Base-by-base conservation (phyloP, 2,329 filamentous ascomycete species). In the Epichloe coenophiala region DNA sequence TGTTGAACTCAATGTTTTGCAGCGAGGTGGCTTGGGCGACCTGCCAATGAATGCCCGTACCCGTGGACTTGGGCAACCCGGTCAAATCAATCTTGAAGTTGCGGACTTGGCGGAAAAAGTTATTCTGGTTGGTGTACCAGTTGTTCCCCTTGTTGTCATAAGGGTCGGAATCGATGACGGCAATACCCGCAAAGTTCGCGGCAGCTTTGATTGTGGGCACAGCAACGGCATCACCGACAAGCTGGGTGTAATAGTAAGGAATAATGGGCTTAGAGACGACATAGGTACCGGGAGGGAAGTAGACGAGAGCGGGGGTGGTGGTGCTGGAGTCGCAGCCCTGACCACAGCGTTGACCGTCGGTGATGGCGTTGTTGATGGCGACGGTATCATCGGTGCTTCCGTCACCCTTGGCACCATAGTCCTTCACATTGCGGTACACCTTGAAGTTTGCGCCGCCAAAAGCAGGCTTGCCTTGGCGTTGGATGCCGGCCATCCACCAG, bases 191-290 rank as follows among this genome's bases (percentile, higher is more conserved):
- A 62, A 97, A 98, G 59, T 73, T 71, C 42, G 82, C 65, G 1
- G 80, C 66, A 3, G 85, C 84, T 71, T 91, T 88, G 66, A 96
- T 74, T 0, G 83, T 83, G 0, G 91, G 89, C 13, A 83, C 67
- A 55, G 77, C 73, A 59, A 78, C 63, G 46, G 84, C 81, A 70
- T 97, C 89, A 51, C 91, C 91, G 37, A 96, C 75, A 54, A 97
- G 80, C 65, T 96, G 89, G 9, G 90, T 95, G 72, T 95, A 95
- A 75, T 97, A 97, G 67, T 84, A 84, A 65, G 89, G 84, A 48
- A 89, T 69, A 57, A 97, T 80, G 21, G 91, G 87, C 60, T 74
- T 77, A 63, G 81, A 88, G 59, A 97, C 83, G 17, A 86, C 62
- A 63, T 96, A 97, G 51, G 82, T 94, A 57, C 91, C 90, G 11